A percentile compares a stretch with the other conserved stretches of the same genome.
Evolutionary conservation across 2,329 filamentous ascomycete species (phyloP).

Genomic region (Didymella sp.): DNA sequence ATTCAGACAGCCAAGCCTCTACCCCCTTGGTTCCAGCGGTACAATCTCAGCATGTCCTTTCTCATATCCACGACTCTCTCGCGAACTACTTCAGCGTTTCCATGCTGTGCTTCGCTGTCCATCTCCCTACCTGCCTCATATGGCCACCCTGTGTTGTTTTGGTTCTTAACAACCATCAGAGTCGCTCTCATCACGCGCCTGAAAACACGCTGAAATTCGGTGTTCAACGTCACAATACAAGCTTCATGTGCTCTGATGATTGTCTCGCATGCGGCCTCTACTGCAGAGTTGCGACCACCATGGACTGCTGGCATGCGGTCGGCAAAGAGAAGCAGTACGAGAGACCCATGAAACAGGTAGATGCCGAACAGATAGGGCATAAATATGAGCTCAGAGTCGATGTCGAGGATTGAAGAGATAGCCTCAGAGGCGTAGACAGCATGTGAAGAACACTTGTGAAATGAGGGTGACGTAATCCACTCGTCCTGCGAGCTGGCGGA

Average conservation of each 20-base stretch:
- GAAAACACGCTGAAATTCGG: conserved; percentile 4
- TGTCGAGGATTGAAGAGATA: background rate
- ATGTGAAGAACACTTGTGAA: conserved; percentile 6
- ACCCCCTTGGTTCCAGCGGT: conserved; percentile 1
- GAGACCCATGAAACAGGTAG: conserved; percentile 5
- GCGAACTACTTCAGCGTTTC: background rate
- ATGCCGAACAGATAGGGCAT: conserved; percentile 9
- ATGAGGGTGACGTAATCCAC: conserved; percentile 6
- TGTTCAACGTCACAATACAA: conserved; percentile 4
- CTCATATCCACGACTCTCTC: conserved; percentile 4
- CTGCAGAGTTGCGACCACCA: conserved; percentile 1
- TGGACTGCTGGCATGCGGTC: conserved; percentile 8
- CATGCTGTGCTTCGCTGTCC: background rate
- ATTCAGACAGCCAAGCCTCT: background rate
- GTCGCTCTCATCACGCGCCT: conserved; percentile 5
- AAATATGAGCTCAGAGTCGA: conserved; percentile 6
- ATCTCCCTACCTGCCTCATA: background rate
- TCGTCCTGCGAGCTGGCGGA: background rate
- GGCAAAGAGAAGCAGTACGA: conserved; percentile 1
- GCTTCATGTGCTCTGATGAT: conserved; percentile 7
- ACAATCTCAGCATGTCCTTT: conserved; percentile 5
- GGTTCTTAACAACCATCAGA: conserved; percentile 4
- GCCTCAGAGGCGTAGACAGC: conserved; percentile 3
- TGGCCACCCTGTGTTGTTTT: conserved; percentile 3
- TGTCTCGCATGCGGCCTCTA: conserved; percentile 4